phyloP scores from a whole-genome alignment of 2,329 filamentous ascomycete species.

The Arthrobotrys iridis region DNA sequence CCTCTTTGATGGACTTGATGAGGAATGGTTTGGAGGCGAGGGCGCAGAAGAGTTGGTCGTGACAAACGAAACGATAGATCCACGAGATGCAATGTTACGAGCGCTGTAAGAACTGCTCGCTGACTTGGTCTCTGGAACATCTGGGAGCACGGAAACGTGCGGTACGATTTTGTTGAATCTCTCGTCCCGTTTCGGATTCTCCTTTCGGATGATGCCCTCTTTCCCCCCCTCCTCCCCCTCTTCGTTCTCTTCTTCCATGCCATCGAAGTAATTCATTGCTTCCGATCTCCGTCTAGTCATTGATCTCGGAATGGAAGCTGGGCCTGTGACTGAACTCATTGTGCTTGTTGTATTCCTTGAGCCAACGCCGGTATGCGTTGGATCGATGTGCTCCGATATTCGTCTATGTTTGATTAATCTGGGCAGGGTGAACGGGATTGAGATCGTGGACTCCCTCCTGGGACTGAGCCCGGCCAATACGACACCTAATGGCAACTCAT shows the following conservation, averaged over 20 bases:
- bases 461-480: conserved; percentile 46
- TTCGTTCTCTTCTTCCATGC: conserved; percentile 16
- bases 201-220: neutral
- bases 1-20: conserved; percentile 3
- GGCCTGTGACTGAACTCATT: neutral
- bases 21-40: conserved; percentile 11
- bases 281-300: conserved; percentile 22
- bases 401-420: conserved; percentile 28
- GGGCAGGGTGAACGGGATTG: conserved; percentile 37
- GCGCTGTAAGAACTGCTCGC: conserved; percentile 32
- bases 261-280: conserved; percentile 13
- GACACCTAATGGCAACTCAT: conserved; percentile 33
- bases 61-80: conserved; percentile 34
- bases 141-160: conserved; percentile 23
- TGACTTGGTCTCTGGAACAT: conserved; percentile 13
- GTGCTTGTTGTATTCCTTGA: neutral
- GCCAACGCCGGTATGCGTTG: conserved; percentile 13
- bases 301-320: conserved; percentile 13
- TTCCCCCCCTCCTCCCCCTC: conserved; percentile 14
- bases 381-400: conserved; percentile 47
- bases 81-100: conserved; percentile 24
- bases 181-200: conserved; percentile 3
- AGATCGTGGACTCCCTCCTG: conserved; percentile 29
- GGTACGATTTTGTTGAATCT: conserved; percentile 35
- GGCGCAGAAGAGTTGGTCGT: conserved; percentile 39